These are phyloP conservation scores for Botrytis squamosa DNA, from an alignment of 2,329 filamentous ascomycete species.

Conservation along the genomic window DNA sequence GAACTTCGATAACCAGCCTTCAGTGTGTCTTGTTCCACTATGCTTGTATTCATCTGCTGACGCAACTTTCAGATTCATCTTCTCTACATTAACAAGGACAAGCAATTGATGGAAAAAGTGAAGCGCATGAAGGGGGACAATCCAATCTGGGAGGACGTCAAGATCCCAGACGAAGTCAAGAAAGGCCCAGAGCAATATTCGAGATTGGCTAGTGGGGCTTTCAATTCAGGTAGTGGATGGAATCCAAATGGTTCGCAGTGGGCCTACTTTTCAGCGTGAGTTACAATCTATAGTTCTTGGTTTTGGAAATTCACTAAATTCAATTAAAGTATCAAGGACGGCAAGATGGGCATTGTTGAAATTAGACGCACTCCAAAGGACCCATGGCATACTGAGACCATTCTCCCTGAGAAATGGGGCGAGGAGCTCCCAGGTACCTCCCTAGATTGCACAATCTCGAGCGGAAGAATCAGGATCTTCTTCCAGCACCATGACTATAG, in stretches of 20 bases:
- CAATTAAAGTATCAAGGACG: background rate
- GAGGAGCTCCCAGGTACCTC: conserved; percentile 5
- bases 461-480: background rate
- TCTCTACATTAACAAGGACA: conserved; percentile 7
- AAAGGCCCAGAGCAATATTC: conserved; percentile 18
- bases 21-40: background rate
- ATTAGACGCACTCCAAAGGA: conserved; percentile 17
- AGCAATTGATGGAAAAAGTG: conserved; percentile 2
- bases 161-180: conserved; percentile 1
- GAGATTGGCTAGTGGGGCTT: conserved; percentile 6
- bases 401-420: conserved; percentile 1
- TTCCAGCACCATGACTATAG: conserved; percentile 16
- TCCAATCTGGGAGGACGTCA: conserved; percentile 11
- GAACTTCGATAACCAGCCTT: background rate
- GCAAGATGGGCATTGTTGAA: conserved; percentile 7
- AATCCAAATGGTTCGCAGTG: conserved; percentile 19
- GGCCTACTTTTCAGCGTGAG: conserved; percentile 14
- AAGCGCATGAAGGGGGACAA: conserved; percentile 15
- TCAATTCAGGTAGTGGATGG: background rate
- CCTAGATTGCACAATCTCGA: background rate
- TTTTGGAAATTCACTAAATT: background rate
- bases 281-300: background rate
- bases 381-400: conserved; percentile 14
- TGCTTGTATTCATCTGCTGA: background rate
- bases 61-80: conserved; percentile 12